Evolutionary conservation across 2,329 filamentous ascomycete species (phyloP), one percentile per base, ranked within the genome.

Genomic region (Neospermospora avenae): DNA sequence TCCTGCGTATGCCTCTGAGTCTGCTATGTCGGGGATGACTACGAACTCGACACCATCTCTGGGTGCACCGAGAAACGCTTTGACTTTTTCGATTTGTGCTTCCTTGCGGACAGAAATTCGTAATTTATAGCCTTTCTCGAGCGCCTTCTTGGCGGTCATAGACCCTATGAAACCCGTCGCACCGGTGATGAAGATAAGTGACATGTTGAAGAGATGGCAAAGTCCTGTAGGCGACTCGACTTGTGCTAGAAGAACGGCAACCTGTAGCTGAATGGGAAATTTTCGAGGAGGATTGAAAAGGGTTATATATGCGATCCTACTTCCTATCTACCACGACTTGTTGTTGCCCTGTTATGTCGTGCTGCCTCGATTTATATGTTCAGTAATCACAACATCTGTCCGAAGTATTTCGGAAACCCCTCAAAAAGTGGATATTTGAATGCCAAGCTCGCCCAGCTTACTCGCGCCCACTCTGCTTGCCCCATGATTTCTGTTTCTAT

Each of bases 91-190:
- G 24, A 61, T 62, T 53, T 66, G 53, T 10, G 28, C 13, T 37
- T 64, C 57, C 11, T 62, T 61, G 41, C 68, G 68, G 22, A 69
- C 62, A 14, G 64, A 59, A 22, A 65, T 20, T 22, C 68, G 65
- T 3, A 63, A 55, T 24, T 46, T 35, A 44, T 68, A 68, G 16
- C 68, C 68, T 8, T 49, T 42, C 53, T 66, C 59, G 5, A 69
- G 55, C 4, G 61, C 55, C 11, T 41, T 34, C 6, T 61, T 14
- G n/a, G 63, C 55, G 34, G 60, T 63, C 3, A 39, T 24, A 28
- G 61, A 58, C 10, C 68, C 68, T 34, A 70, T 65, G 57, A 68
- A 65, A 25, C 68, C 68, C 16, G 68, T 68, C 4, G 65, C 65
- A 25, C 68, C 68, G 18, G 68, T 70, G 28, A 70, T 51, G 25